Base-by-base conservation (phyloP, 192 early-diverging fungal species). In the Fimicolochytrium jonesii region DNA sequence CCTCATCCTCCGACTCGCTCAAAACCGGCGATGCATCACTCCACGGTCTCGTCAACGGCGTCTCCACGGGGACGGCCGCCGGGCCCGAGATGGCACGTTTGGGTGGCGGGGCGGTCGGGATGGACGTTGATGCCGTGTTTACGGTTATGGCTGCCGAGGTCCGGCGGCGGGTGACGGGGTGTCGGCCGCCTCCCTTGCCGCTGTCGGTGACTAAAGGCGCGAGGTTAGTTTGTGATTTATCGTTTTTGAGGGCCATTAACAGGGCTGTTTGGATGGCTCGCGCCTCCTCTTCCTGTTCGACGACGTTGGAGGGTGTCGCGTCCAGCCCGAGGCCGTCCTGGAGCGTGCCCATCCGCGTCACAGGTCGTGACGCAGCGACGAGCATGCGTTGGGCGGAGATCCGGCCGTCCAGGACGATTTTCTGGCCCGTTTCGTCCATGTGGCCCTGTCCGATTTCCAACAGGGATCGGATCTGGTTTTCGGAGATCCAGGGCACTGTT, bases 401-500 rank as follows among this genome's bases (percentile, higher is more conserved):
- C 11, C 47, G 54, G 2, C 66, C 66, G 20, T 67, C 66, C 7
- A 67, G 41, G 4, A 59, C 47, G 23, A 60, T 37, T 34, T 60
- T 59, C 26, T 30, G 5, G 9, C 66, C 66, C 6, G 18, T 53
- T 32, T 47, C 56, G 33, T 67, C 66, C 34, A 54, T 29, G 34
- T 45, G 66, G 10, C 56, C 48, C 30, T 68, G 68, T 4, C 73
- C 73, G 17, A 75, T 34, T 2, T 66, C 45, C 35, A 71, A 45
- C 28, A 75, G 41, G 2, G 20, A n/a, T 11, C 55, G 32, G 23
- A 76, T 73, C 22, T 76, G 51, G 7, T 41, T 31, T 34, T 66
- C 37, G 9, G 49, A 15, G 36, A 76, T 76, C 74, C 74, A 76
- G 22, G 66, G 65, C 13, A 76, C 74, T 5, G 61, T 61, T 17